Evolutionary conservation across 768 basidiomycete genomes (phyloP), one percentile per base, ranked within the genome.

Genomic region (Panellus pusillus): DNA sequence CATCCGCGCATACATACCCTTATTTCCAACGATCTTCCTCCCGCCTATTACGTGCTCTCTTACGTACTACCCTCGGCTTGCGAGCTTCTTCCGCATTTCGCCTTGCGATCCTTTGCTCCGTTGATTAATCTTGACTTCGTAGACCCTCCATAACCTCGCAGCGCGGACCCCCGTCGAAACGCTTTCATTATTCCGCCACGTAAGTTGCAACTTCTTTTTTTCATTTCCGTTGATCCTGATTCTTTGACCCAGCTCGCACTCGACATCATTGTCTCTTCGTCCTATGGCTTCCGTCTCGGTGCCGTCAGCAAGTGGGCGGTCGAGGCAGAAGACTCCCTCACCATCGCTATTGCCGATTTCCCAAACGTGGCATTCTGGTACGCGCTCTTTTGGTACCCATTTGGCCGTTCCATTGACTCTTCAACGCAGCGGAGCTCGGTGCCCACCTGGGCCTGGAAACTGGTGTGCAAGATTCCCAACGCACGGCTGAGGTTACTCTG

Each of bases 341-440:
- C 82, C 55, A 83, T 81, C 56, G 88, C 89, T 49, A 86, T 91
- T 58, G 80, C 80, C 48, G 88, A 91, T 70, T 91, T 91, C 65
- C 89, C 31, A 89, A 87, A 69, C 81, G 88, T 62, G 86, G 85
- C 37, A 80, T 88, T 56, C 68, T 88, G 52, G 84, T 85, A 71
- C 57, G 72, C 62, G 8, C 17, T 36, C 18, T 44, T 51, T 11
- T 8, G 24, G 49, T 60, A 3, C 32, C 7, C 11, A 3, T 14
- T 35, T 14, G 32, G 14, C 24, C 32, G 3, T 7, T 35, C 14
- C 7, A 14, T 35, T 35, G 32, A 35, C 32, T 6, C 3, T 35
- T 7, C 8, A 7, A 9, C 32, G 17, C 62, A 91, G 89, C 80
- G 89, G 27, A 88, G 87, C 61, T 79, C 81, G 4, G 78, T 89